Percentiles rank a stretch among this genome's conserved stretches.
These are phyloP conservation scores for Candida morakotiae DNA, from an alignment of 805 yeast species.

Conservation along the genomic window DNA sequence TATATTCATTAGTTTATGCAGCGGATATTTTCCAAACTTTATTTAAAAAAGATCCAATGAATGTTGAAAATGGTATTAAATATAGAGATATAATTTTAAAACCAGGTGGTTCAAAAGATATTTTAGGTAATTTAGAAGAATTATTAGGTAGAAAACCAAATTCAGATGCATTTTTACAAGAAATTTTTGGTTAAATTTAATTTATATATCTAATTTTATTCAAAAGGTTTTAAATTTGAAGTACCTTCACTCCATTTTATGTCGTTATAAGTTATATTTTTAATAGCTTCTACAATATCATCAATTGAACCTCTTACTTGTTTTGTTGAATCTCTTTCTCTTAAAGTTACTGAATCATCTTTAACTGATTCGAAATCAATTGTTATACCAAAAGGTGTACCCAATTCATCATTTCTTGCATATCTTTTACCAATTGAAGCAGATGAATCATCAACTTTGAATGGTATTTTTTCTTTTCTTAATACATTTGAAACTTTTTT, in stretches of 20 bases:
- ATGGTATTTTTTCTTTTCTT: conserved; percentile 80
- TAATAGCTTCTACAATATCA: conserved; percentile 67
- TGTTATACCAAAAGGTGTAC: conserved; percentile 98
- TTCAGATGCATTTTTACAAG: conserved; percentile 67
- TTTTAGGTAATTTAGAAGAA: conserved; percentile 57
- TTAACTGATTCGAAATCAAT: conserved; percentile 90
- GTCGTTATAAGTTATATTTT: conserved; percentile 70
- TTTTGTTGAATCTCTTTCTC: conserved; percentile 95
- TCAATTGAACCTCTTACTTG: conserved; percentile 91
- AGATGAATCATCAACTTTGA: conserved; percentile 94
- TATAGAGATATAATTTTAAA: conserved; percentile 69
- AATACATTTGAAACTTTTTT: conserved; percentile 64
- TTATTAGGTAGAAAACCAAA: conserved; percentile 75
- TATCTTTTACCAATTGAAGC: conserved; percentile 98
- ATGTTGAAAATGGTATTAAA: conserved; percentile 52
- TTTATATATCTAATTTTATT: conserved; percentile 36
- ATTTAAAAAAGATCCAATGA: conserved; percentile 67
- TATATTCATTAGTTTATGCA: conserved; percentile 84
- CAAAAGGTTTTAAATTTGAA: conserved; percentile 64
- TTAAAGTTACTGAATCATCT: conserved; percentile 85
- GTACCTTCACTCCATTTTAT: conserved; percentile 86
- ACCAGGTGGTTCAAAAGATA: conserved; percentile 73
- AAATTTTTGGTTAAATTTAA: conserved; percentile 42
- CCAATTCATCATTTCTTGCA: conserved; percentile 96
- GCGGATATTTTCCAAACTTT: conserved; percentile 73